Evolutionary conservation across 305 asterid species (phyloP), one percentile per base, ranked within the genome.

Genomic region (Euphrasia arctica): DNA sequence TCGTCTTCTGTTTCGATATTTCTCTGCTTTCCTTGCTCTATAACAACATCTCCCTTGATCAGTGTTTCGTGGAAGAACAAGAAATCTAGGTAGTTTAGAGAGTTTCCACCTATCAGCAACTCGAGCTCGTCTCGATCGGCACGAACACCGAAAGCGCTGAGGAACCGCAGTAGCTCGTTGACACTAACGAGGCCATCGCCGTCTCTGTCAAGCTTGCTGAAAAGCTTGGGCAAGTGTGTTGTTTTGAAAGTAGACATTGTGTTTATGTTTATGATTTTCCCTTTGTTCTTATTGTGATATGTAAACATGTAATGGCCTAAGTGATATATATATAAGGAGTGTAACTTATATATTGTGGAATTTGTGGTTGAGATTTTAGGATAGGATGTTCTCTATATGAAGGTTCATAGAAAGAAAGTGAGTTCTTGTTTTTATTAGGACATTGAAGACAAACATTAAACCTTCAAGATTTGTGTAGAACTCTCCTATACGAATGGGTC

Each of bases 191-290:
- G 62, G 4, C 86, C 90, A 60, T 81, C 80, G 4, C 75, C 70
- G 45, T 80, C 63, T 60, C 64, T 74, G 65, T 83, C 83, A 4
- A 80, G 79, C 66, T 71, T 63, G 66, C 74, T 54, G 77, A 83
- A 80, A 31, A 83, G 73, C 41, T 56, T 64, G 57, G 74, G 69
- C 72, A 80, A 58, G 57, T 80, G 59, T 55, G 12, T 55, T 18
- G 70, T 67, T 60, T 54, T 68, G 9, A 78, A 49, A 47, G 76
- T 69, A 60, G 71, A 68, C 83, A 82, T 77, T 42, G 4, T 66
- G 18, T 11, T 36, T 48, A 31, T 65, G 54, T 3, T 41, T 65
- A 18, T 18, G 22, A 18, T 18, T 39, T 4, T 42, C 3, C 18
- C 25, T 41, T 50, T 64, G 6, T 18, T 3, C 12, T 22, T 34